Evolutionary conservation across 2,329 filamentous ascomycete species (phyloP).

Genomic region (Paraphaeosphaeria sporulosa): DNA sequence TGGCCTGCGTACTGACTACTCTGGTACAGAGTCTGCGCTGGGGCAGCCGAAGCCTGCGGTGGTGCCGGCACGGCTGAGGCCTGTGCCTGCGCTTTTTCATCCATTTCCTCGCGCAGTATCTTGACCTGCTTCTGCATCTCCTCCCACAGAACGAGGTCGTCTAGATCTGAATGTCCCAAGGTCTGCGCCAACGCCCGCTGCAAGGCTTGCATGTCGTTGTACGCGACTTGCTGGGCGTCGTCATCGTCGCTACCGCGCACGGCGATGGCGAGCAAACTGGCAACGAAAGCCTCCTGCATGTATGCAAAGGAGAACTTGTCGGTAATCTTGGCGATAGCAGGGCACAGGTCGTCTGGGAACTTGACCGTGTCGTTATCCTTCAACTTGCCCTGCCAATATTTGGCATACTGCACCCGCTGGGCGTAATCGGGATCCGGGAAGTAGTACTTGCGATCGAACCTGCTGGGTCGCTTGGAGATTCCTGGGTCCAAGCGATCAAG

Average conservation of each 20-base stretch:
- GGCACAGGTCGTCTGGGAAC: constrained; percentile 52
- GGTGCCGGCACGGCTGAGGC: neutral
- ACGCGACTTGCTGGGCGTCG: constrained; percentile 30
- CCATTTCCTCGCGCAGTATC: constrained; percentile 52
- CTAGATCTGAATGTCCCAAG: constrained; percentile 35
- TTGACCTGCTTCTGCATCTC: constrained; percentile 54
- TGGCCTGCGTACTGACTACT: neutral
- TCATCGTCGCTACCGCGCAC: constrained; percentile 27
- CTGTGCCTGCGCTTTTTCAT: constrained; percentile 23
- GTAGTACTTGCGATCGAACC: constrained; percentile 58
- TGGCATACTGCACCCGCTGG: constrained; percentile 52
- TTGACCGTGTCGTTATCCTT: constrained; percentile 46
- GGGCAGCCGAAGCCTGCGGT: neutral
- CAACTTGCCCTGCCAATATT: constrained; percentile 55
- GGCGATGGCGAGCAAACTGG: constrained; percentile 49
- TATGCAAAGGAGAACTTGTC: constrained; percentile 57
- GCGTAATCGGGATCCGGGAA: constrained; percentile 51
- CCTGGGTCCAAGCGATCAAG: constrained; percentile 73
- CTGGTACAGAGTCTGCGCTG: constrained; percentile 1
- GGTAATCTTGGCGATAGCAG: constrained; percentile 51
- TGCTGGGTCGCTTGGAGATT: constrained; percentile 57
- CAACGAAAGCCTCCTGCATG: constrained; percentile 55
- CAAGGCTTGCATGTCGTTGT: constrained; percentile 19
- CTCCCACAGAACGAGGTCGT: constrained; percentile 50
- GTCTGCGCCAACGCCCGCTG: constrained; percentile 4